Evolutionary conservation across 768 basidiomycete species (phyloP), one percentile per base, ranked within the genome.

Genomic region (Postia placenta): DNA sequence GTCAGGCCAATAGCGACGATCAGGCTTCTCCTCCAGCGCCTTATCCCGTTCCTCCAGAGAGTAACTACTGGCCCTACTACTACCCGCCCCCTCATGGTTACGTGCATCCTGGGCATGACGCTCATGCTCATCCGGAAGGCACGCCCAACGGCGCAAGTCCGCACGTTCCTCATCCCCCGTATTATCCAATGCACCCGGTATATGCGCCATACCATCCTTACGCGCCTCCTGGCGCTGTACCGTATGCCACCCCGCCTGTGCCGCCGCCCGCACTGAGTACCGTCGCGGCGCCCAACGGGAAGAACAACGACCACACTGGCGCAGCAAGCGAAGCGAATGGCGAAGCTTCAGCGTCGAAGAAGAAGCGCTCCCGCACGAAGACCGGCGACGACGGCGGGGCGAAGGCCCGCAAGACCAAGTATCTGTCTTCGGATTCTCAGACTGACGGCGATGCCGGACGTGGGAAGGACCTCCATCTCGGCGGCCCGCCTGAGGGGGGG

Each of bases 1-100:
- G 37, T 24, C 20, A 22, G 39, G 23, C n/a, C 43, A 52, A 46
- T 40, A 56, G 24, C 26, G 51, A 42, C 20, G 48, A 50, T 11
- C 43, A 39, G 19, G 37, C 43, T 23, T 30, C 48, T 5, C 54
- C 56, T 11, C 47, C 57, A 11, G 48, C 55, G 4, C 53, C 56
- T 45, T 70, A 68, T 42, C 57, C 56, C 11, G 49, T 55, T 28
- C 59, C 67, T 1, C 72, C 73, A 0, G 72, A 74, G 39, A 70
- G 70, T 5, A 75, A 72, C 47, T 74, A 68, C 54, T 72, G 71
- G 49, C 71, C 73, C 2, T 74, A 70, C 58, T 68, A 71, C n/a
- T 71, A 68, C 47, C 69, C 64, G 44, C 70, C 70, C 46, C 70
- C 73, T 4, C 71, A 68, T 1, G 69, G 69, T 2, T 74, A 73